phyloP scores from a whole-genome alignment of 2,329 filamentous ascomycete genomes.

The Penicillium sp. region DNA sequence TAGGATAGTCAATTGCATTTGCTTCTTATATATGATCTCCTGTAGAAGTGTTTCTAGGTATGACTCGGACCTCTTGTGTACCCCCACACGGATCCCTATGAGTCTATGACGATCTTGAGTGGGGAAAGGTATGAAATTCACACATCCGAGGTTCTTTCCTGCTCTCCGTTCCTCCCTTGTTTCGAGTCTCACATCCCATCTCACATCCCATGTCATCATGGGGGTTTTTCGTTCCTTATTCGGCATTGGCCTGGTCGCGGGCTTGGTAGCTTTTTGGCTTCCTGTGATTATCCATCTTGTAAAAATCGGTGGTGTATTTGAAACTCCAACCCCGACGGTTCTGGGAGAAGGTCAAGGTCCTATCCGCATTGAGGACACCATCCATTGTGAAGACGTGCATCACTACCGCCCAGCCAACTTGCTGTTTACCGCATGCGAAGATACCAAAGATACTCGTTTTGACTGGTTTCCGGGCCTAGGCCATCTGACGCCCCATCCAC shows the following conservation, averaged over 20 bases:
- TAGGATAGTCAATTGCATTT: conserved; percentile 3
- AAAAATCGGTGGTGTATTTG: conserved; percentile 26
- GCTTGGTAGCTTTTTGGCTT: conserved; percentile 21
- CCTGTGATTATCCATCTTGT: conserved; percentile 19
- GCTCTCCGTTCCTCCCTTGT: neutral
- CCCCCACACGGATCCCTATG: neutral
- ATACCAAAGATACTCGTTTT: conserved; percentile 42
- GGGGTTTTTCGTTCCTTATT: conserved; percentile 14
- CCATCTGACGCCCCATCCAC: conserved; percentile 41
- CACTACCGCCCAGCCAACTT: conserved; percentile 50
- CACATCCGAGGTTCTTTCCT: neutral
- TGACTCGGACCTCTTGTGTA: too few relatives aligned
- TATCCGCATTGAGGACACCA: conserved; percentile 52
- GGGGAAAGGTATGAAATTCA: neutral
- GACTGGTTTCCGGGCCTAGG: conserved; percentile 56
- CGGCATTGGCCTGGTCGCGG: conserved; percentile 20
- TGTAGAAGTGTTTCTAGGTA: neutral
- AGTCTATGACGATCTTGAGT: neutral
- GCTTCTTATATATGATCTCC: neutral
- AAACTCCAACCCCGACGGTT: conserved; percentile 18
- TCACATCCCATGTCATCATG: conserved; percentile 16
- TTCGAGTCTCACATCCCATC: neutral
- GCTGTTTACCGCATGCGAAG: conserved; percentile 61
- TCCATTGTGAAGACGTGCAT: conserved; percentile 63
- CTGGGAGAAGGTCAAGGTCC: conserved; percentile 36